phyloP scores from a whole-genome alignment of 331 rosid genomes.

The Malus hybrid region DNA sequence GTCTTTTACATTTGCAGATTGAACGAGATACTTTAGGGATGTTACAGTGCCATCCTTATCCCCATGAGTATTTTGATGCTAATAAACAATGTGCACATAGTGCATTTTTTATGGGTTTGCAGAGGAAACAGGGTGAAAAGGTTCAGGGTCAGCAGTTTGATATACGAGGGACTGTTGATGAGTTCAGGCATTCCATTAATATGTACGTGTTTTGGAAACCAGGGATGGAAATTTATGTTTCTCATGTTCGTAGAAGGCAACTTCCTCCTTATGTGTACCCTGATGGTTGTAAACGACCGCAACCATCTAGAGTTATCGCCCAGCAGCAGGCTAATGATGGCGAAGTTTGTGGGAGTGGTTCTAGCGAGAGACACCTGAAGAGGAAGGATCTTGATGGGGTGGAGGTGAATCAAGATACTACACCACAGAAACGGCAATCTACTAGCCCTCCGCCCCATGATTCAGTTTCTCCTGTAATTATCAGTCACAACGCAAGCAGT shows the following conservation, averaged over 20 bases:
- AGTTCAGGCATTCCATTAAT: conserved; percentile 73
- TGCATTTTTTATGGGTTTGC: conserved; percentile 92
- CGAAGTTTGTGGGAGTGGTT: neutral
- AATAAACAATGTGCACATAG: conserved; percentile 75
- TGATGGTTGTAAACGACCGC: conserved; percentile 62
- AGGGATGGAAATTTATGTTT: conserved; percentile 80
- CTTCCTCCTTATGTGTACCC: conserved; percentile 81
- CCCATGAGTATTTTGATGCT: conserved; percentile 57
- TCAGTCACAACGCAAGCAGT: neutral
- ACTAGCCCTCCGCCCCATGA: conserved; percentile 20
- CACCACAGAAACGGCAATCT: conserved; percentile 18
- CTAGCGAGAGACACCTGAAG: conserved; percentile 12
- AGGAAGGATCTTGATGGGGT: conserved; percentile 10
- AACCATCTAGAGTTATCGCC: conserved; percentile 35
- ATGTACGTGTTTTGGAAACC: conserved; percentile 77
- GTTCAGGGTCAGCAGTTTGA: conserved; percentile 87
- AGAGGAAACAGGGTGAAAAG: conserved; percentile 72
- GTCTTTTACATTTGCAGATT: conserved; percentile 43
- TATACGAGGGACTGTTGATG: conserved; percentile 85
- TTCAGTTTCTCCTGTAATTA: conserved; percentile 28
- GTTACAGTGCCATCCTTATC: conserved; percentile 96
- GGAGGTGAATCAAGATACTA: conserved; percentile 6
- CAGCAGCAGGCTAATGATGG: conserved; percentile 35
- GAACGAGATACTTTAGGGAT: conserved; percentile 83
- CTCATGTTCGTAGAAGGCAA: conserved; percentile 85